Percentiles rank a stretch among this genome's conserved stretches.
phyloP scores from a whole-genome alignment of 345 rosid genomes.

The Viola odorata region DNA sequence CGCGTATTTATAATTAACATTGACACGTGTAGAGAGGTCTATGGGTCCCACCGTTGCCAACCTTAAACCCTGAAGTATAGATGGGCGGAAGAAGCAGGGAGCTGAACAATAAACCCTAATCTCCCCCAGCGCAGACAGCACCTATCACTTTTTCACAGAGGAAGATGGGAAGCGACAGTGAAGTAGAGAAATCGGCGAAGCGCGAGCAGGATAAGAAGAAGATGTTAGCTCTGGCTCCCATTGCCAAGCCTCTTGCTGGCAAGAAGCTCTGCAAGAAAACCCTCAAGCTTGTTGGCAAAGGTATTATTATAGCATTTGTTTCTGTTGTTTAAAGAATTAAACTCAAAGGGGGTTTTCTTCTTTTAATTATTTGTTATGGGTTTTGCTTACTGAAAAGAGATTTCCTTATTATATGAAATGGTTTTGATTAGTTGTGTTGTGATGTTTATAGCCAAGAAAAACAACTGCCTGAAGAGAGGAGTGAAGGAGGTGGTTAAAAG shows the following conservation, averaged over 20 bases:
- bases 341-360: neutral
- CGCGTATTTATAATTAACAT: too few species aligned
- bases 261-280: slow-evolving; percentile 82
- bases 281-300: slow-evolving; percentile 83
- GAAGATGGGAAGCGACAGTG: slow-evolving; percentile 75
- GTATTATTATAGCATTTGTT: slow-evolving; percentile 17
- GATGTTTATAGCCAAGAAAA: slow-evolving; percentile 55
- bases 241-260: slow-evolving; percentile 89
- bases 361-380: neutral
- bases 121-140: neutral
- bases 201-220: slow-evolving; percentile 62
- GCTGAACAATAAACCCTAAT: slow-evolving; percentile 10
- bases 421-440: neutral
- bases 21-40: neutral
- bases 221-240: slow-evolving; percentile 58
- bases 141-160: neutral
- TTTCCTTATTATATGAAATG: neutral
- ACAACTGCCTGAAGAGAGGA: slow-evolving; percentile 93
- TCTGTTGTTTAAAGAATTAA: neutral
- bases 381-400: neutral
- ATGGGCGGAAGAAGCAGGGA: neutral
- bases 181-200: slow-evolving; percentile 51
- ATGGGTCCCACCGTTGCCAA: neutral
- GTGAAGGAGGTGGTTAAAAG: slow-evolving; percentile 97
- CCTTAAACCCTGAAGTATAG: slow-evolving; percentile 6